Conservation (phyloP, 202 grass and related monocot genomes). For the Brachypodium distachyon region DNA sequence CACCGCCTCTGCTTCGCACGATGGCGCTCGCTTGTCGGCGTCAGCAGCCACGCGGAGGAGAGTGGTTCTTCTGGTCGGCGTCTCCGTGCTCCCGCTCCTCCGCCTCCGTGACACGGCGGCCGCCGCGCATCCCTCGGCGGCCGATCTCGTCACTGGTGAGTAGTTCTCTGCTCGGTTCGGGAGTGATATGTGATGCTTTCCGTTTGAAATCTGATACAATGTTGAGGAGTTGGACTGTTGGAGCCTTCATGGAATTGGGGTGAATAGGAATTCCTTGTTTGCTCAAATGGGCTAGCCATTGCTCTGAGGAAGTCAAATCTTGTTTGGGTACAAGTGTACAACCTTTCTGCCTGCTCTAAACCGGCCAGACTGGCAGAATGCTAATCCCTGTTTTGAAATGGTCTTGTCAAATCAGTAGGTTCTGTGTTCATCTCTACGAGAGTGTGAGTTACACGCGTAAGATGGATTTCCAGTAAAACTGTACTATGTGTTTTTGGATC, state of each 20-base stretch:
- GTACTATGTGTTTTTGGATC: background rate
- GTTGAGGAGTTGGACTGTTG: background rate
- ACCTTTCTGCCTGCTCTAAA: background rate
- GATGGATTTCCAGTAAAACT: background rate
- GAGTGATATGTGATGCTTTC: background rate
- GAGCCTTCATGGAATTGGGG: background rate
- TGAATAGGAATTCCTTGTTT: too few species aligned
- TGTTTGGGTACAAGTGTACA: background rate
- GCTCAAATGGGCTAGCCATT: background rate
- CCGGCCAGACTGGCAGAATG: background rate
- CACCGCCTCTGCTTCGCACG: background rate
- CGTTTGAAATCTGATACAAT: background rate
- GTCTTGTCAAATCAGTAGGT: background rate
- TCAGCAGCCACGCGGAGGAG: slow-evolving; percentile 38
- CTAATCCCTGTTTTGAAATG: background rate
- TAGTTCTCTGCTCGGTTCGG: background rate
- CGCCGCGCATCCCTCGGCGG: slow-evolving; percentile 23
- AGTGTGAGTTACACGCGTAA: background rate
- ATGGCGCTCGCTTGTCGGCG: background rate
- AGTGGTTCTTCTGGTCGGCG: slow-evolving; percentile 61
- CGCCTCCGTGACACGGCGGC: slow-evolving; percentile 41
- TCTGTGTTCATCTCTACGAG: background rate
- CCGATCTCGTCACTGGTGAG: slow-evolving; percentile 51
- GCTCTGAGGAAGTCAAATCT: background rate
- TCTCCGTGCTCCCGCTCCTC: slow-evolving; percentile 76